Base-by-base conservation (phyloP, 768 basidiomycete species). In the Chalciporus piperatus region DNA sequence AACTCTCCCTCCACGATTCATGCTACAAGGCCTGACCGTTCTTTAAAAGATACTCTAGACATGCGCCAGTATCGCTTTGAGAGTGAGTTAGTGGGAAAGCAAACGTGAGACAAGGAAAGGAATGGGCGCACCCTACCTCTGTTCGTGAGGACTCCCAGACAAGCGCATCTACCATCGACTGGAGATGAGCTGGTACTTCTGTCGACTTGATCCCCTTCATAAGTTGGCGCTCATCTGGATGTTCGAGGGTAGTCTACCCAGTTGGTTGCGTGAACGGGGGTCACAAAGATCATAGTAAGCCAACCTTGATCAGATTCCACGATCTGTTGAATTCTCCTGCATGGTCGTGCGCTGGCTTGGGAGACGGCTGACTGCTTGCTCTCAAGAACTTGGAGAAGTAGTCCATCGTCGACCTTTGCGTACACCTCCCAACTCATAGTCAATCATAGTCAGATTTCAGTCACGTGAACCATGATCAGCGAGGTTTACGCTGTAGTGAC, bases 171-270 rank as follows among this genome's bases (percentile, higher is more conserved):
- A 93, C 89, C 77, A 98, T 86, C 5, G 83, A 81, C 59, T 83
- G 78, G 17, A 96, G 74, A 58, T 84, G 81, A 22, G 71, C 74
- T 8, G 94, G 92, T 0, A 95, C 92, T 66, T 83, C 79, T 3
- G 95, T 97, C 11, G 84, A 83, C 46, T 73, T 72, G 61, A 95
- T 94, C 13, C 95, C 92, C 64, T 79, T 82, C 12, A 82, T 74
- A 33, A 97, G 68, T 67, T 95, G 92, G 37, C 93, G 79, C 72
- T 97, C 93, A 69, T 97, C 92, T 0, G 94, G 93, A 64, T 88
- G 78, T 43, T 81, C 71, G n/a, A 97, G 79, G 5, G 89, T 94
- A 58, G 82, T 82, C 93, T 95, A 58, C 17, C 46, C 38, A 23
- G 20, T 19, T 39, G 52, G 50, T 30, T 25, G 47, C n/a, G 65